These are phyloP conservation scores for Lecanicillium sp. DNA, from an alignment of 2,329 filamentous ascomycete species.

Conservation along the genomic window DNA sequence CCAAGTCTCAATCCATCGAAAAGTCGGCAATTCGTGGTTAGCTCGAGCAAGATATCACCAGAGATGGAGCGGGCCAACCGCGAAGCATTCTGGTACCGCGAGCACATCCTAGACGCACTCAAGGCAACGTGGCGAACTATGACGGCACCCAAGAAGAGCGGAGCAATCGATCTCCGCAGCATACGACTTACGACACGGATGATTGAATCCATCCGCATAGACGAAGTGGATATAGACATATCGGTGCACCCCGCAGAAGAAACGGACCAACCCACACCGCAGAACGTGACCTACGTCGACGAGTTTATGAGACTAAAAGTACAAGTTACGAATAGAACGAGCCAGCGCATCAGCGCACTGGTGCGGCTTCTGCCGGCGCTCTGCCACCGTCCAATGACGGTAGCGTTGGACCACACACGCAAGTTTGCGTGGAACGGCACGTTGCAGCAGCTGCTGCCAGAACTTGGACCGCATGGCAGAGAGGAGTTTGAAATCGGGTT, in stretches of 20 bases:
- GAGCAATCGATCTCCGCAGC: slow-evolving; percentile 67
- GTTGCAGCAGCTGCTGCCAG: slow-evolving; percentile 64
- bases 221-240: slow-evolving; percentile 65
- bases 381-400: slow-evolving; percentile 59
- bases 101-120: slow-evolving; percentile 65
- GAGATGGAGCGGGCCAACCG: slow-evolving; percentile 69
- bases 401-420: slow-evolving; percentile 73
- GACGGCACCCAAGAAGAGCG: slow-evolving; percentile 44
- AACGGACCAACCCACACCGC: background rate
- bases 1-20: slow-evolving; percentile 72
- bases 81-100: slow-evolving; percentile 87
- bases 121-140: slow-evolving; percentile 62
- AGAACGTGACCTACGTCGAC: slow-evolving; percentile 26
- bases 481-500: slow-evolving; percentile 59
- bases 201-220: slow-evolving; percentile 74
- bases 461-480: slow-evolving; percentile 50
- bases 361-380: slow-evolving; percentile 71
- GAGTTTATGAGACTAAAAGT: slow-evolving; percentile 61
- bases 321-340: slow-evolving; percentile 66
- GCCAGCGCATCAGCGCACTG: slow-evolving; percentile 58
- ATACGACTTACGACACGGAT: slow-evolving; percentile 68
- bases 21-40: slow-evolving; percentile 91
- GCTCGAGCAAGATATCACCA: slow-evolving; percentile 66
- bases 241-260: slow-evolving; percentile 32
- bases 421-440: slow-evolving; percentile 81